phyloP scores from a whole-genome alignment of 306 rosid genomes.

The Sphenostylis stenocarpa region DNA sequence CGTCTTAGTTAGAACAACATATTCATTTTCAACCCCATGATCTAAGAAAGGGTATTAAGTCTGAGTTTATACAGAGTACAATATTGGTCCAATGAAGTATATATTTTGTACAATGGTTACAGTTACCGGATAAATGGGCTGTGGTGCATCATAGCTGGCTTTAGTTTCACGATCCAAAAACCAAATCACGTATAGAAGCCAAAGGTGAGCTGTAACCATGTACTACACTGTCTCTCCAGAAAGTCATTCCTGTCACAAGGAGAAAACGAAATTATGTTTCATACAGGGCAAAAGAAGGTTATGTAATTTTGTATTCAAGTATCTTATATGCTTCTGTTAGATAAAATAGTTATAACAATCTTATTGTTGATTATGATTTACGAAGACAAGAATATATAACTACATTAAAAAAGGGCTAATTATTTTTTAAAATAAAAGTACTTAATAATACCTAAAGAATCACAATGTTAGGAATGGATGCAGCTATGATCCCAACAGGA shows the following conservation, averaged over 20 bases:
- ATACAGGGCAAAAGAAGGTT: neutral
- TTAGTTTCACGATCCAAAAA: conserved; percentile 35
- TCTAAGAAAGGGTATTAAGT: neutral
- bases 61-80: neutral
- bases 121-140: neutral
- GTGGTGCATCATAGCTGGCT: conserved; percentile 14
- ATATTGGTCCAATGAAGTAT: neutral
- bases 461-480: neutral
- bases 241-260: conserved; percentile 37
- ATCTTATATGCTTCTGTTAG: neutral
- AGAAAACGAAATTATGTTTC: neutral
- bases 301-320: neutral
- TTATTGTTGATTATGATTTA: neutral
- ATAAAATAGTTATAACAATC: neutral
- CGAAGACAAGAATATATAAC: neutral
- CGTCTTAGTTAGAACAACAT: conserved; percentile 14
- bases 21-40: conserved; percentile 13
- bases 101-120: neutral
- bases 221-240: conserved; percentile 52
- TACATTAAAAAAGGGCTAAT: neutral
- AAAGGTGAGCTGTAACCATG: conserved; percentile 49
- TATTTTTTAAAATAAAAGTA: neutral
- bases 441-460: neutral
- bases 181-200: conserved; percentile 41
- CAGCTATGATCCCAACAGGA: neutral